Percentiles rank a stretch among this genome's conserved stretches.
These are phyloP conservation scores for Aspergillus terreus DNA, from an alignment of 2,329 filamentous ascomycete genomes.

Conservation along the genomic window DNA sequence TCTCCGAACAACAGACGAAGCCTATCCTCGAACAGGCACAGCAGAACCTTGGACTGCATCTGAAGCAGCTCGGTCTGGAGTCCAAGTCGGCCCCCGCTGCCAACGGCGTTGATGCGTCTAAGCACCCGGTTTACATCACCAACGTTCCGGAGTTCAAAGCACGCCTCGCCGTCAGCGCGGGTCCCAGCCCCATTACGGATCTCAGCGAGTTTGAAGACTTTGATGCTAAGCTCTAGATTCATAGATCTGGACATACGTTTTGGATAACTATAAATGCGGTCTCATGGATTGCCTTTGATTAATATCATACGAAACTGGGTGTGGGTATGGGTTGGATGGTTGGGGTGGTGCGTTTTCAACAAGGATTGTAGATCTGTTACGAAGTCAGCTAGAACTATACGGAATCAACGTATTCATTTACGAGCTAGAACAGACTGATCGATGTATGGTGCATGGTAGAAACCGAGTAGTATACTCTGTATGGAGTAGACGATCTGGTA, in stretches of 20 bases:
- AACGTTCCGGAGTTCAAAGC: conserved; percentile 81
- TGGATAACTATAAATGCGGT: not conserved
- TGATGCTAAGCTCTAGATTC: conserved; percentile 69
- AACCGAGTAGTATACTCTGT: not conserved
- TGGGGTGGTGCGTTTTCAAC: not conserved
- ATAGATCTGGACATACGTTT: not conserved
- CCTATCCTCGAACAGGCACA: conserved; percentile 49
- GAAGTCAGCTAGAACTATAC: not conserved
- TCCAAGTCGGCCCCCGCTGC: conserved; percentile 23
- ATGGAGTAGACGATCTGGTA: not conserved
- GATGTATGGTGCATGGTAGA: not conserved
- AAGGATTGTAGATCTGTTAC: not conserved
- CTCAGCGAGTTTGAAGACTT: conserved; percentile 82
- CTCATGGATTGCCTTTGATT: not conserved
- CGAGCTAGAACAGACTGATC: too few species aligned
- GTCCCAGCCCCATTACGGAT: conserved; percentile 68
- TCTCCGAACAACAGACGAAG: conserved; percentile 49
- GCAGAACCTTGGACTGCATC: conserved; percentile 44
- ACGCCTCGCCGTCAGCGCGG: conserved; percentile 66
- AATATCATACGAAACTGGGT: not conserved
- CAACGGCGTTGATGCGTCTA: conserved; percentile 25
- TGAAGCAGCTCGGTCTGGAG: conserved; percentile 43
- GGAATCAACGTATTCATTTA: too few species aligned
- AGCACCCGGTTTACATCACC: conserved; percentile 60
- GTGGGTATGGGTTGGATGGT: not conserved